phyloP scores from a whole-genome alignment of 139 green algal genomes.

The Choricystis sp. region DNA sequence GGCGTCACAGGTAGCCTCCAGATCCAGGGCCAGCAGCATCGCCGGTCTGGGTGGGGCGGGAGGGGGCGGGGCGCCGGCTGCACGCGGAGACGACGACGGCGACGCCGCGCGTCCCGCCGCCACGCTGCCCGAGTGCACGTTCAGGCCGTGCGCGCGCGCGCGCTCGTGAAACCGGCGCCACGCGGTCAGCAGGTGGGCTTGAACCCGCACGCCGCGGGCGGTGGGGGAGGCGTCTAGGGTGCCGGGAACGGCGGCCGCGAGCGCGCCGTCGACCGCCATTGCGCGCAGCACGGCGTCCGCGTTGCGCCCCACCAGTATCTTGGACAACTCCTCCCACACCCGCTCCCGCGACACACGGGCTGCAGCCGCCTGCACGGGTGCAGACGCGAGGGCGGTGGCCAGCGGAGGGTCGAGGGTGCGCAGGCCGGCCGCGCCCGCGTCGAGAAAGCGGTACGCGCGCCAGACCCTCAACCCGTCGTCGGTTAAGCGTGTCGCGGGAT shows the following conservation, averaged over 20 bases:
- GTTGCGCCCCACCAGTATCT: neutral
- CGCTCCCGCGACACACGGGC: neutral
- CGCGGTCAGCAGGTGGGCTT: neutral
- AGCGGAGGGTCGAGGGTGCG: neutral
- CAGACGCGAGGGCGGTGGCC: neutral
- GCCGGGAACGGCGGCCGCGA: neutral
- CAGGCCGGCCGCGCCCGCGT: neutral
- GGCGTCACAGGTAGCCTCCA: neutral
- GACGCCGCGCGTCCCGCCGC: too few relatives aligned
- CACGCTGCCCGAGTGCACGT: neutral
- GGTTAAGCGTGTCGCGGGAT: neutral
- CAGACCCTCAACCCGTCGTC: neutral
- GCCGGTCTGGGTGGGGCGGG: neutral
- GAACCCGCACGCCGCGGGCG: neutral
- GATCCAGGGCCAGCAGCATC: neutral
- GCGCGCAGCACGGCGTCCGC: neutral
- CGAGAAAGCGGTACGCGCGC: neutral
- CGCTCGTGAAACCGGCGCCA: neutral
- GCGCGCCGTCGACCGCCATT: neutral
- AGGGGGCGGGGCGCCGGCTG: neutral
- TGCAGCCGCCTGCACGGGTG: neutral
- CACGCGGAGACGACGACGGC: too few relatives aligned
- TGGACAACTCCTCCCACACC: neutral
- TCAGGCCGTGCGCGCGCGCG: neutral
- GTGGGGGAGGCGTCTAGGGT: neutral